Percentiles rank a stretch among this genome's conserved stretches.
Evolutionary conservation across 495 filamentous ascomycete species (phyloP).

Genomic region (Hypoxylon trugodes): DNA sequence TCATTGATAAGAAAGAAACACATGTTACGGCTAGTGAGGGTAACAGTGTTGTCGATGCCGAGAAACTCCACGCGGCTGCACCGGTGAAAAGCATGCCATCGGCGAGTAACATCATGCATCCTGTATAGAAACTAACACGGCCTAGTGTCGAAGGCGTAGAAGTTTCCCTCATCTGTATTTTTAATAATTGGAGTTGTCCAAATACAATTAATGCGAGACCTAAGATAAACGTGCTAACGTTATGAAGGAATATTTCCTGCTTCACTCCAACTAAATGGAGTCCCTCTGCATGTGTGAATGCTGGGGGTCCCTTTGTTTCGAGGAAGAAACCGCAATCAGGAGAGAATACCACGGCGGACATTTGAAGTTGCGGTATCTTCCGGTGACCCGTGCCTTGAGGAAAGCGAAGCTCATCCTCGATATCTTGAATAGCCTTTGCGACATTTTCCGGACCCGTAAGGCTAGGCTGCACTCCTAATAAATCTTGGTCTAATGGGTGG

Average conservation of each 20-base stretch:
- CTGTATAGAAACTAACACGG: constrained; percentile 88
- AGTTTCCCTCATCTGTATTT: constrained; percentile 88
- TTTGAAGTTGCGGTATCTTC: constrained; percentile 70
- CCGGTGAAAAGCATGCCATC: constrained; percentile 73
- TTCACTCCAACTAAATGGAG: constrained; percentile 81
- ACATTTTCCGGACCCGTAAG: constrained; percentile 45
- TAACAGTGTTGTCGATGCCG: constrained; percentile 70
- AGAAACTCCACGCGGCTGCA: constrained; percentile 70
- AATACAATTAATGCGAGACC: constrained; percentile 69
- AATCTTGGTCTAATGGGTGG: constrained; percentile 63
- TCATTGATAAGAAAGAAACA: constrained; percentile 67
- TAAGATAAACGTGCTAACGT: constrained; percentile 72
- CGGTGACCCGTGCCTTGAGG: constrained; percentile 83
- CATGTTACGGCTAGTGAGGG: constrained; percentile 78
- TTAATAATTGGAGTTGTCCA: constrained; percentile 76
- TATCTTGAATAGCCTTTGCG: constrained; percentile 62
- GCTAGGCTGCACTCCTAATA: constrained; percentile 44
- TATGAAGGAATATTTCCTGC: constrained; percentile 73
- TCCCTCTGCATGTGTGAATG: constrained; percentile 68
- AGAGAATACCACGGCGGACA: constrained; percentile 89
- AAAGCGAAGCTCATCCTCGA: constrained; percentile 86
- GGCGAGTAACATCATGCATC: constrained; percentile 83
- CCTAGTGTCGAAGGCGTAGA: constrained; percentile 94
- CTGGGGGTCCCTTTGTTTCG: constrained; percentile 84
- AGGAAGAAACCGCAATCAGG: constrained; percentile 93